Conservation (phyloP, 129 eudicot genomes). For the Flaveria robusta region DNA sequence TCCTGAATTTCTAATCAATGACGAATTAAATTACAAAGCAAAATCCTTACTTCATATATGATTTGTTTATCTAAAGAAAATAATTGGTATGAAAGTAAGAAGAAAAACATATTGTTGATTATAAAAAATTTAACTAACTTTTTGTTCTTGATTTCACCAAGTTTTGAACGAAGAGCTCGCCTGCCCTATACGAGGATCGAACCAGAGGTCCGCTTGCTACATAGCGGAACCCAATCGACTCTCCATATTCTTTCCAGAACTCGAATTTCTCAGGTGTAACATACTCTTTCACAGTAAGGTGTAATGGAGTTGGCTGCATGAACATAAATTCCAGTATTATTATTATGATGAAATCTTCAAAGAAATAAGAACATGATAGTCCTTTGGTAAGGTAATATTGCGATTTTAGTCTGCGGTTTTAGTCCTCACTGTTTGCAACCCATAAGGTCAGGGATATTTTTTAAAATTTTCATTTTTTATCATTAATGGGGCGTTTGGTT, state of each 20-base stretch:
- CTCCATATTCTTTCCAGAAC: slow-evolving; percentile 93
- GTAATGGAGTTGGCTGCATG: slow-evolving; percentile 88
- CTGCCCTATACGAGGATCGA: slow-evolving; percentile 92
- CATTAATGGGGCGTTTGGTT: too few relatives aligned
- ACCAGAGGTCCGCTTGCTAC: slow-evolving; percentile 99
- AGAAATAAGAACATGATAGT: background rate
- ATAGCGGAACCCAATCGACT: slow-evolving; percentile 91
- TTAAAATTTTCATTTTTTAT: too few relatives aligned
- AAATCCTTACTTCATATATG: background rate
- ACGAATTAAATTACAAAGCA: background rate
- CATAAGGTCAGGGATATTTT: background rate
- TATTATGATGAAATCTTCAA: background rate
- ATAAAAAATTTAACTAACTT: background rate
- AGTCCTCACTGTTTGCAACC: background rate
- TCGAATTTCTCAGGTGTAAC: slow-evolving; percentile 87
- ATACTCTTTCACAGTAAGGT: slow-evolving; percentile 89
- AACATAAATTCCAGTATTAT: background rate
- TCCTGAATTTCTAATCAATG: background rate
- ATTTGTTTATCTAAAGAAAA: background rate
- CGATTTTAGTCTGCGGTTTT: background rate
- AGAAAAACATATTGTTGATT: background rate
- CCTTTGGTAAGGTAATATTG: background rate
- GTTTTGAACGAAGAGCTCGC: slow-evolving; percentile 42
- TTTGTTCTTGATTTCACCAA: slow-evolving; percentile 1
- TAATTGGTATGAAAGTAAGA: background rate